Evolutionary conservation across 352 stramenopile genomes (phyloP).

Genomic region (Phytopythium litorale): DNA sequence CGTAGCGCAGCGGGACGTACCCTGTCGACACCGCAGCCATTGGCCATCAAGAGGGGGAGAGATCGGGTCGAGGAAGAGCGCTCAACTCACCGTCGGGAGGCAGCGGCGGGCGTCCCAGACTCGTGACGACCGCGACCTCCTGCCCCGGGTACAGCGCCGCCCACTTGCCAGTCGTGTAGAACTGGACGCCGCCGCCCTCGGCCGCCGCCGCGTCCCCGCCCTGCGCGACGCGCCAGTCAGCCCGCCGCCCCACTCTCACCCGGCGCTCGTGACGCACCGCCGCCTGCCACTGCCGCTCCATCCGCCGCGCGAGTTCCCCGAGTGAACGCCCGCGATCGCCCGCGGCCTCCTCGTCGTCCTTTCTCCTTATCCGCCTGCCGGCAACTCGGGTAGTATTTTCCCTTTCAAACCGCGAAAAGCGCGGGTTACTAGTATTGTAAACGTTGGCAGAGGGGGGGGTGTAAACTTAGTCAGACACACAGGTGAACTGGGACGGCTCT

Average conservation of each 20-base stretch:
- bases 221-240: not conserved
- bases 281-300: slow-evolving; percentile 2
- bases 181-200: slow-evolving; percentile 14
- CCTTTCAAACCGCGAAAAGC: not conserved
- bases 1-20: slow-evolving; percentile 54
- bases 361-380: not conserved
- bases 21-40: slow-evolving; percentile 18
- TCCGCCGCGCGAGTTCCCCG: not conserved
- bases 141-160: slow-evolving; percentile 48
- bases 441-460: no score
- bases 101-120: slow-evolving; percentile 40
- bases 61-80: not conserved
- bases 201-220: not conserved
- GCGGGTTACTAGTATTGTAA: not conserved
- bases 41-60: not conserved
- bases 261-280: not conserved
- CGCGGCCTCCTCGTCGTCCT: not conserved
- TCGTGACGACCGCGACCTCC: slow-evolving; percentile 55
- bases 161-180: slow-evolving; percentile 49
- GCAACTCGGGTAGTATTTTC: not conserved
- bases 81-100: slow-evolving; percentile 39
- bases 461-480: no score
- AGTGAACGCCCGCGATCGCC: not conserved
- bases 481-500: not conserved
- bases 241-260: not conserved